Conservation (phyloP, 2,329 filamentous ascomycete species). For the Sarocladium oryzae region DNA sequence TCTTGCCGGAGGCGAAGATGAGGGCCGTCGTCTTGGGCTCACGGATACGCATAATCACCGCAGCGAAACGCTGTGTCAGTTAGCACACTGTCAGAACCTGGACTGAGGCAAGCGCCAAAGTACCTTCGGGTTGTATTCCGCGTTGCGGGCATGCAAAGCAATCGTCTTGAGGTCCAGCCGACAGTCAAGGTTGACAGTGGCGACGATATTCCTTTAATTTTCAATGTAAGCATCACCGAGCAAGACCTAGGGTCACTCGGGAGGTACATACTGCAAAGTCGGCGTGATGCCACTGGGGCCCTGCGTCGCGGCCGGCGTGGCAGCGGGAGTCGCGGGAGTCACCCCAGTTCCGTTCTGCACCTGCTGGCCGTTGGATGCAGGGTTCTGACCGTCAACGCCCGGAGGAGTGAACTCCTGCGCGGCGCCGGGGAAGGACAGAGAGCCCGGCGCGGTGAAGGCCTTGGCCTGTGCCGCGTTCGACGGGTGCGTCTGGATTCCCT, state of each 20-base stretch:
- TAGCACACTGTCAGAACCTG: conserved; percentile 19
- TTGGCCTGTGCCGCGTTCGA: conserved; percentile 88
- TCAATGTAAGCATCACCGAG: conserved; percentile 47
- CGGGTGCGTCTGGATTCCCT: conserved; percentile 85
- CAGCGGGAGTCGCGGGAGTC: conserved; percentile 83
- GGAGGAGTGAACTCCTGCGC: conserved; percentile 77
- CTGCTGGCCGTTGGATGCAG: conserved; percentile 42
- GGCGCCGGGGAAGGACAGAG: conserved; percentile 84
- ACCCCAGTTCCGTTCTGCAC: conserved; percentile 67
- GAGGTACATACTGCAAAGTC: conserved; percentile 88
- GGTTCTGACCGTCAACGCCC: conserved; percentile 43
- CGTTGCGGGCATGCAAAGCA: conserved; percentile 93
- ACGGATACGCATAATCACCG: conserved; percentile 99
- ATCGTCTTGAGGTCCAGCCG: conserved; percentile 98
- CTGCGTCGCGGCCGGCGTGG: conserved; percentile 77
- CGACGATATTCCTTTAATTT: conserved; percentile 85
- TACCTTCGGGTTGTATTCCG: conserved; percentile 98
- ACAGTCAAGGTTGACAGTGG: conserved; percentile 96
- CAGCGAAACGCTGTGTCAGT: conserved; percentile 77
- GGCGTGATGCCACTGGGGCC: conserved; percentile 86
- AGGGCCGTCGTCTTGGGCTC: conserved; percentile 97
- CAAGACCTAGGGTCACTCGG: conserved; percentile 24
- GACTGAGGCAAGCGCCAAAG: conserved; percentile 26
- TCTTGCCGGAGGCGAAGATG: conserved; percentile 98
- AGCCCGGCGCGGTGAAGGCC: conserved; percentile 88